Percentiles rank a stretch among this genome's conserved stretches.
Conservation (phyloP, 352 stramenopile genomes). For the Pythium guiyangense region DNA sequence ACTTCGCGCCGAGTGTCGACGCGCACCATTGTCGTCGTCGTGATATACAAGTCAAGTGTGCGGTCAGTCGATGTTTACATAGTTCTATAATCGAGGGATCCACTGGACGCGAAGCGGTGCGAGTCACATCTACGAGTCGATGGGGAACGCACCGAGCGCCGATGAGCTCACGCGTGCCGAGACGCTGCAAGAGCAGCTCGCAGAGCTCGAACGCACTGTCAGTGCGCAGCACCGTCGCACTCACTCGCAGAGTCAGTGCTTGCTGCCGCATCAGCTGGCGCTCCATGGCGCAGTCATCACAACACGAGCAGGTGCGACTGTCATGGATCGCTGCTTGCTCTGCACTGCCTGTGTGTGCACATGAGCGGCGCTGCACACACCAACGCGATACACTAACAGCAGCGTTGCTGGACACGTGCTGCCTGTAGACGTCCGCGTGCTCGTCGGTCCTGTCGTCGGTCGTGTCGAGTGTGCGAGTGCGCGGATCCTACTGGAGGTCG, state of each 20-base stretch:
- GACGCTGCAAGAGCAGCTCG: conserved; percentile 35
- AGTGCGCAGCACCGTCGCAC: conserved; percentile 16
- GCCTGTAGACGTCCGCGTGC: conserved; percentile 38
- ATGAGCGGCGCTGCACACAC: neutral
- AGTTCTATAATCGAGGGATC: too few species aligned
- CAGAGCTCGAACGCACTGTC: conserved; percentile 37
- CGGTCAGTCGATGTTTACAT: neutral
- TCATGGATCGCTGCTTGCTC: neutral
- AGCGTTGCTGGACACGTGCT: neutral
- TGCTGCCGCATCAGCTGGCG: conserved; percentile 26
- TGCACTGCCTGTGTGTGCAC: too few species aligned
- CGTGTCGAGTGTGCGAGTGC: conserved; percentile 45
- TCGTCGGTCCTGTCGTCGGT: conserved; percentile 63
- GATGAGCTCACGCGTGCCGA: conserved; percentile 24
- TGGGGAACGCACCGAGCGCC: conserved; percentile 43
- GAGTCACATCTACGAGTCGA: conserved; percentile 4
- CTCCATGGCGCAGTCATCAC: conserved; percentile 19
- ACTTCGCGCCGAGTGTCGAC: conserved; percentile 71
- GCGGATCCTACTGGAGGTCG: conserved; percentile 64
- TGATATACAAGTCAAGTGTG: neutral
- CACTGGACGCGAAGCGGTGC: neutral
- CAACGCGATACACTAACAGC: neutral
- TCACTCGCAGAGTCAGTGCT: conserved; percentile 12
- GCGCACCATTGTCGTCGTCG: conserved; percentile 14
- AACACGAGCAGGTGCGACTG: conserved; percentile 1